Conservation (phyloP, 1,284 basidiomycete species). For the Athelia sp. region DNA sequence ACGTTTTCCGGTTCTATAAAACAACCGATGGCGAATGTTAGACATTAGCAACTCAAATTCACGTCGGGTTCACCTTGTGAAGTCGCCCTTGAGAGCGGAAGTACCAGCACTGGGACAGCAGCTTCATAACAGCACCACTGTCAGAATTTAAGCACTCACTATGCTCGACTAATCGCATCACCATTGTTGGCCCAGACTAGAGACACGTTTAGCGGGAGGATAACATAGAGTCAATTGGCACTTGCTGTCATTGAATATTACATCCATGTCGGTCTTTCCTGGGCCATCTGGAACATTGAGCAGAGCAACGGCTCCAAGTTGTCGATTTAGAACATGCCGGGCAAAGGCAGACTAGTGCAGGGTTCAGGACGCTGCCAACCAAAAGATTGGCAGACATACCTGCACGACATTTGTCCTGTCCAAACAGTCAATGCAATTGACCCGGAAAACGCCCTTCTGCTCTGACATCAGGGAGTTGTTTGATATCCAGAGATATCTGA, state of each 20-base stretch:
- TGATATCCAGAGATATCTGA: constrained; percentile 83
- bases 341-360: constrained; percentile 79
- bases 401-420: constrained; percentile 91
- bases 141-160: constrained; percentile 40
- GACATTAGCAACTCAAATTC: too few species aligned
- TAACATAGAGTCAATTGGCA: constrained; percentile 4
- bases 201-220: constrained; percentile 6
- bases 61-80: background rate
- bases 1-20: constrained; percentile 80
- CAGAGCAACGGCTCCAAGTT: constrained; percentile 78
- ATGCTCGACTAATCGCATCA: constrained; percentile 81
- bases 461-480: constrained; percentile 67
- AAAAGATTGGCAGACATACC: constrained; percentile 30
- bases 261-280: constrained; percentile 59
- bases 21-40: constrained; percentile 6
- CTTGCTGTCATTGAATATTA: constrained; percentile 82
- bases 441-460: constrained; percentile 82
- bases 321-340: constrained; percentile 73
- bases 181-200: constrained; percentile 96
- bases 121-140: background rate
- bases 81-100: constrained; percentile 74
- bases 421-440: constrained; percentile 92
- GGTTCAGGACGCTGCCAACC: constrained; percentile 1
- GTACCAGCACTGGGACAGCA: constrained; percentile 65
- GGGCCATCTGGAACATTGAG: constrained; percentile 43